Conservation (phyloP, 768 basidiomycete genomes). For the Suillus placidus region DNA sequence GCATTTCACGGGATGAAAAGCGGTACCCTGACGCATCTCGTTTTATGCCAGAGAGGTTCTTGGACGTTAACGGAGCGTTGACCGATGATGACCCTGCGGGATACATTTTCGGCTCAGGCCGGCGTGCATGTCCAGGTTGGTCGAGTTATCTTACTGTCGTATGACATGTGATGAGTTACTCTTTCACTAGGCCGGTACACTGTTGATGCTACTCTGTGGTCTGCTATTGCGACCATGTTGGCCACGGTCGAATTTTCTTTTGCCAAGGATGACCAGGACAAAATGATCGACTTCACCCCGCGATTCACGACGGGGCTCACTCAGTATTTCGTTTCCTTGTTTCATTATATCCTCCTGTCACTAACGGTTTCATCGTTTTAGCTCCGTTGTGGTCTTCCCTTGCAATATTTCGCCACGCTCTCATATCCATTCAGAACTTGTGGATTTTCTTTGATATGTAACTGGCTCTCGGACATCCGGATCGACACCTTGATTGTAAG, state of each 20-base stretch:
- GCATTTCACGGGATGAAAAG: constrained; percentile 7
- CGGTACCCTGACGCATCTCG: constrained; percentile 14
- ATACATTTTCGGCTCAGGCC: constrained; percentile 16
- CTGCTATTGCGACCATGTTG: constrained; percentile 10
- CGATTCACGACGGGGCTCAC: constrained; percentile 2
- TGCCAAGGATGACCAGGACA: constrained; percentile 9
- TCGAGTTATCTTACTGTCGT: background rate
- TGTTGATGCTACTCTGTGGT: constrained; percentile 9
- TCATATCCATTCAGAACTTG: background rate
- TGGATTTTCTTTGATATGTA: background rate
- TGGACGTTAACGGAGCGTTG: constrained; percentile 7
- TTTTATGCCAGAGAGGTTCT: constrained; percentile 20
- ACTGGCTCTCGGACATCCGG: no score
- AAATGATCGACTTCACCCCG: constrained; percentile 8
- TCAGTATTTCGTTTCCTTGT: background rate
- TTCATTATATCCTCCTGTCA: background rate
- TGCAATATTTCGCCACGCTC: background rate
- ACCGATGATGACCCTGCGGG: constrained; percentile 11
- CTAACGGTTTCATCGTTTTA: background rate
- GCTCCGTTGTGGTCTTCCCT: background rate
- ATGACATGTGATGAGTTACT: no score
- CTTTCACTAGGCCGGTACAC: constrained; percentile 4
- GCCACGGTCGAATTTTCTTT: constrained; percentile 4
- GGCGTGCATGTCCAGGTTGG: constrained; percentile 15
- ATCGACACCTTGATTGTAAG: no score